Conservation (phyloP, 2,329 filamentous ascomycete species). For the Colletotrichum spaethianum region DNA sequence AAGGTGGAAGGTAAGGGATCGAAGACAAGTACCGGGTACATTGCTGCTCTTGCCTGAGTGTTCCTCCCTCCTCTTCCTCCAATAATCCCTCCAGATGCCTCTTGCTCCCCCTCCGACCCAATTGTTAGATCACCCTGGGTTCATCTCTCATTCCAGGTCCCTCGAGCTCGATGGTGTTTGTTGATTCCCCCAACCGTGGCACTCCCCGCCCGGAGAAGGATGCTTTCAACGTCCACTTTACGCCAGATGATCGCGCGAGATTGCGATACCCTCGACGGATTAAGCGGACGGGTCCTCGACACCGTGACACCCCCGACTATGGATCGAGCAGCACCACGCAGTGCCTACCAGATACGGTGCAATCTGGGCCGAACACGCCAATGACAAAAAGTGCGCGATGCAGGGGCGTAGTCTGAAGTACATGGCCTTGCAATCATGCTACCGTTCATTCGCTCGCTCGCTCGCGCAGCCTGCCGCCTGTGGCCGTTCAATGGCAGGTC, state of each 20-base stretch:
- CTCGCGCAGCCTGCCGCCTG: neutral
- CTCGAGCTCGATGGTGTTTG: neutral
- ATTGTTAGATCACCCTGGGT: neutral
- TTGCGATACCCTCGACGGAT: conserved; percentile 26
- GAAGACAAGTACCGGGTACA: conserved; percentile 23
- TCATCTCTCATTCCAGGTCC: neutral
- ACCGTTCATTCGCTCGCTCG: neutral
- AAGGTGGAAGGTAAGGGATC: neutral
- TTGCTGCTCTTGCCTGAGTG: neutral
- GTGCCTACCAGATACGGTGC: conserved; percentile 31
- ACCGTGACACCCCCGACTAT: conserved; percentile 10
- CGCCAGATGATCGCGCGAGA: conserved; percentile 35
- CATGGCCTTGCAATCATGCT: neutral
- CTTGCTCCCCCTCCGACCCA: neutral
- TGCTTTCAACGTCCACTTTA: conserved; percentile 9
- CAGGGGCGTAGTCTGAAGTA: conserved; percentile 3
- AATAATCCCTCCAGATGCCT: neutral
- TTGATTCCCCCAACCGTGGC: neutral
- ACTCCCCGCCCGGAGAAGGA: neutral
- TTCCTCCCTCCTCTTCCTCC: neutral
- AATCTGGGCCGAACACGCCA: conserved; percentile 6
- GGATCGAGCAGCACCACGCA: neutral
- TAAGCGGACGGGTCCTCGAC: conserved; percentile 22
- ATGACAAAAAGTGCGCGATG: conserved; percentile 23
- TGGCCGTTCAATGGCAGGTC: neutral